A percentile compares a stretch with the other conserved stretches of the same genome.
phyloP scores from a whole-genome alignment of 2,329 filamentous ascomycete genomes.

The Chrysoporthe puriensis region DNA sequence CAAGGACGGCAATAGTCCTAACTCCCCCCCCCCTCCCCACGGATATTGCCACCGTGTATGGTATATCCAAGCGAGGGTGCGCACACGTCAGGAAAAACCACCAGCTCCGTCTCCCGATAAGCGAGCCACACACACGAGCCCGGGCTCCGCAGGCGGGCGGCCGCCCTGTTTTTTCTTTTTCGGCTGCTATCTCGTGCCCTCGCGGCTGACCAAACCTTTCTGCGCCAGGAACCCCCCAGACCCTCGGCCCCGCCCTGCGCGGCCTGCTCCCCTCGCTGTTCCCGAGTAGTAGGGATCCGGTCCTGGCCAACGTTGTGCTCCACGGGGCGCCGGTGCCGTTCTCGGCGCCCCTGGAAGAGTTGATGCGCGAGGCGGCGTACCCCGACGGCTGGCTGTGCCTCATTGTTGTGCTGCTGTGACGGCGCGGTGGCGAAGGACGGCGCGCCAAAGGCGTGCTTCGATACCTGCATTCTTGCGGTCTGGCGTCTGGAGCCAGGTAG shows the following conservation, averaged over 20 bases:
- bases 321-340: conserved; percentile 87
- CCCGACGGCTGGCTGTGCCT: conserved; percentile 91
- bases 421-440: not conserved
- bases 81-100: not conserved
- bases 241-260: conserved; percentile 77
- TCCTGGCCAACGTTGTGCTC: conserved; percentile 81
- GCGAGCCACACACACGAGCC: not conserved
- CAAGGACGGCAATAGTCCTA: conserved; percentile 21
- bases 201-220: not conserved
- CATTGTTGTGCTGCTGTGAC: conserved; percentile 71
- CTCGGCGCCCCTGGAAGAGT: conserved; percentile 75
- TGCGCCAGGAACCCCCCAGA: conserved; percentile 42
- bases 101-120: not conserved
- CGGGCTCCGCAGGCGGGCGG: too few species aligned
- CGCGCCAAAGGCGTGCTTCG: not conserved
- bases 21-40: not conserved
- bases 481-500: too few species aligned
- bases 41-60: not conserved
- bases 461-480: not conserved
- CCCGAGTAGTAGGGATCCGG: conserved; percentile 80
- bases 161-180: not conserved
- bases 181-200: not conserved
- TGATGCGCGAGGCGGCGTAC: conserved; percentile 83
- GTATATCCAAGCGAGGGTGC: not conserved
- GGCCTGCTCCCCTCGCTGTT: conserved; percentile 79